Evolutionary conservation across 345 rosid genomes (phyloP), one percentile per base, ranked within the genome.

Genomic region (Mallotus nudiflorus): DNA sequence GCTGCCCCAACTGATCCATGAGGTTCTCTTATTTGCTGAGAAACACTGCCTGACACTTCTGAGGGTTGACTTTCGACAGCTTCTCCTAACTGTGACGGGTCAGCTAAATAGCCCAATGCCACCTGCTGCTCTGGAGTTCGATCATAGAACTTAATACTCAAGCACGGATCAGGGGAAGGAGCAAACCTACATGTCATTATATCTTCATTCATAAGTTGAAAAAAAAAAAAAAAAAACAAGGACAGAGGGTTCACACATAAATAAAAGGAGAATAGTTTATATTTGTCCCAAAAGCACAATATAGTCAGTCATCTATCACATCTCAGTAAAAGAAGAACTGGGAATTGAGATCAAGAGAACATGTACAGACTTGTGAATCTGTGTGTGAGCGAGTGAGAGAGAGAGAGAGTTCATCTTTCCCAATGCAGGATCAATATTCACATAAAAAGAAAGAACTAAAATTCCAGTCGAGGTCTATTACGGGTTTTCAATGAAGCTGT

Each of bases 401-500:
- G 44, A 45, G 29, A 33, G 27, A 28, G 56, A 40, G 31, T 22
- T 48, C 24, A 19, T 59, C 19, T 35, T 33, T 37, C 45, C 18
- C n/a, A n/a, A 31, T 68, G 20, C 64, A 68, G 25, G 40, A 70
- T 19, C 28, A 62, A 57, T 28, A 46, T 24, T 48, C 28, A 68
- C 16, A 61, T 27, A 65, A 51, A n/a, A 10, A 66, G 12, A n/a
- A 16, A 8, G 42, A 31, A 65, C 27, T 19, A 33, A 3, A 35
- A 20, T 35, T n/a, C 71, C 14, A 6, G 22, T 53, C 40, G 7
- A 33, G 31, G 19, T 58, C 65, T 45, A 96, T 90, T 87, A 94
- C 97, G 85, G 98, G 67, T 91, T 94, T 77, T 94, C 98, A 65
- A 94, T 81, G 78, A 94, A 94, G 85, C 98, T 87, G 83, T 94